These are phyloP conservation scores for Russula sp. DNA, from an alignment of 768 basidiomycete genomes.

Conservation along the genomic window DNA sequence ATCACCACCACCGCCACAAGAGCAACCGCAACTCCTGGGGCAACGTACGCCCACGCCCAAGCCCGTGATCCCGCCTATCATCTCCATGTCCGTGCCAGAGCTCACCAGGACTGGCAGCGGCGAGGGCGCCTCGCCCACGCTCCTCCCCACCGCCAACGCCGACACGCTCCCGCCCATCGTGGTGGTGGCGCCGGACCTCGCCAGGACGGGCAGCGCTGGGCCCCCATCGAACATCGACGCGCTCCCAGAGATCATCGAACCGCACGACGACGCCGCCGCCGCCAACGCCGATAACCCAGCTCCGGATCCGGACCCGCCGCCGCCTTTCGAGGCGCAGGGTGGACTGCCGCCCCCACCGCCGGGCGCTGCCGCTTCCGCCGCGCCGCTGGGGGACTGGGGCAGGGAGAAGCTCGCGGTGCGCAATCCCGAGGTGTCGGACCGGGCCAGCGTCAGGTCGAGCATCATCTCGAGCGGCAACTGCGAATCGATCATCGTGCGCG, in stretches of 20 bases:
- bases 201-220: background rate
- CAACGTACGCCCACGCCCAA: conserved; percentile 5
- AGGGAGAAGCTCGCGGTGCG: conserved; percentile 15
- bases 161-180: background rate
- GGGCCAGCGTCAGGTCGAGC: conserved; percentile 24
- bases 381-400: background rate
- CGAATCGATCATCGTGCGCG: conserved; percentile 26
- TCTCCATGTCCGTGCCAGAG: conserved; percentile 16
- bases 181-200: background rate
- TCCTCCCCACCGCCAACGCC: background rate
- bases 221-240: conserved; percentile 3
- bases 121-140: background rate
- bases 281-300: background rate
- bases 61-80: conserved; percentile 19
- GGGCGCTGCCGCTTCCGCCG: conserved; percentile 3
- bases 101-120: background rate
- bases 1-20: background rate
- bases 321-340: conserved; percentile 9
- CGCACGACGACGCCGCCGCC: background rate
- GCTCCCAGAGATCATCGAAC: conserved; percentile 22
- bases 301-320: conserved; percentile 17
- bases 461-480: conserved; percentile 28
- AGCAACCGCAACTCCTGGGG: background rate
- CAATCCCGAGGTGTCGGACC: conserved; percentile 15
- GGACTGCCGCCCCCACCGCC: background rate